These are phyloP conservation scores for Raphanus sativus DNA, from an alignment of 345 rosid species.

Conservation along the genomic window DNA sequence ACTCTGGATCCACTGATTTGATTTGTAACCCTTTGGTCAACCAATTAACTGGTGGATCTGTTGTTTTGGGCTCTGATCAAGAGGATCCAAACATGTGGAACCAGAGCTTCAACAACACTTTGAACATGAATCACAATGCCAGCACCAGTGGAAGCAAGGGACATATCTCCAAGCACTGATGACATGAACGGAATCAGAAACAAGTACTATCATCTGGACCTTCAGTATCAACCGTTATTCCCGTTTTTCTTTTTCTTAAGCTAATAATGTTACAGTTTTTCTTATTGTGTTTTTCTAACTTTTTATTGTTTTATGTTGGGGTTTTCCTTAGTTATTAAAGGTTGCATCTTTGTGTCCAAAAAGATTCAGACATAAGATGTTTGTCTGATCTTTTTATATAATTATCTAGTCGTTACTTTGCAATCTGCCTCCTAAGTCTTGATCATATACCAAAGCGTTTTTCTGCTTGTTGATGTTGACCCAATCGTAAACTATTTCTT, in stretches of 20 bases:
- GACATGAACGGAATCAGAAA: not conserved
- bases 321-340: not conserved
- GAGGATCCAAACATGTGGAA: constrained; percentile 9
- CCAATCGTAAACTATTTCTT: not conserved
- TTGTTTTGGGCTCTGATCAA: not conserved
- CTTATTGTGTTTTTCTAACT: not conserved
- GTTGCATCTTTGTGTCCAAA: not conserved
- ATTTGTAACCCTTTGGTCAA: constrained; percentile 14
- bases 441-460: not conserved
- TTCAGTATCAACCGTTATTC: not conserved
- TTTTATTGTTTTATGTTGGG: not conserved
- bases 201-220: not conserved
- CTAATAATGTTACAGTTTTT: not conserved
- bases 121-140: not conserved
- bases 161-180: not conserved
- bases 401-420: not conserved
- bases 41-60: constrained; percentile 4
- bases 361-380: constrained; percentile 8
- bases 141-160: constrained; percentile 5
- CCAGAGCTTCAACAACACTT: constrained; percentile 4
- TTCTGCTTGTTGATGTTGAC: not conserved
- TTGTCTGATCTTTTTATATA: constrained; percentile 6
- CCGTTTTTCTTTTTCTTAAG: not conserved
- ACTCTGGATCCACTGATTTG: constrained; percentile 21
- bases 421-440: not conserved